Evolutionary conservation across 768 basidiomycete genomes (phyloP).

Genomic region (Collybiopsis luxurians): DNA sequence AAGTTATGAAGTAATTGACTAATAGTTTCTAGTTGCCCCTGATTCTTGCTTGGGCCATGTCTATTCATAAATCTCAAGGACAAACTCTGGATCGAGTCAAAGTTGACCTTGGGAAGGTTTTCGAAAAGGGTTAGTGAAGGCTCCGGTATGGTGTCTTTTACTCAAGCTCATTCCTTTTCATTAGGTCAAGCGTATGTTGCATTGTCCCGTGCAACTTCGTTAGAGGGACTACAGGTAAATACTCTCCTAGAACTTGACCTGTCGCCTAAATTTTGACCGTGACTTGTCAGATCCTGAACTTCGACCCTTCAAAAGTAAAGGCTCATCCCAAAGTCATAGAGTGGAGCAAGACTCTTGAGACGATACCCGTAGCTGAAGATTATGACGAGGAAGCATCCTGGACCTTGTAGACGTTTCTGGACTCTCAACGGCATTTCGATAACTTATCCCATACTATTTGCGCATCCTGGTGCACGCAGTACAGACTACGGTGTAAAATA

Average conservation of each 20-base stretch:
- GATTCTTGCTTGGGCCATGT: slow-evolving; percentile 96
- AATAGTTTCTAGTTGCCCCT: slow-evolving; percentile 72
- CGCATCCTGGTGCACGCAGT: too few species aligned
- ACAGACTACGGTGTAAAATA: too few species aligned
- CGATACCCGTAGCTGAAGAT: neutral
- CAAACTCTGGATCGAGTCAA: slow-evolving; percentile 95
- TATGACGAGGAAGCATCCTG: slow-evolving; percentile 2
- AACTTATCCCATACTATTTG: too few species aligned
- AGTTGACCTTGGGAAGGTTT: slow-evolving; percentile 89
- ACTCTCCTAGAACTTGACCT: slow-evolving; percentile 45
- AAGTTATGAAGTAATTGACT: neutral
- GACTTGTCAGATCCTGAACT: neutral
- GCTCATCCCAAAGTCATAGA: slow-evolving; percentile 12
- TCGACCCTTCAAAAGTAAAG: slow-evolving; percentile 2
- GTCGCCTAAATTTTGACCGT: neutral
- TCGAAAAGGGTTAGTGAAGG: slow-evolving; percentile 71
- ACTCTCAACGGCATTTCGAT: too few species aligned
- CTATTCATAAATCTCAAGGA: slow-evolving; percentile 97
- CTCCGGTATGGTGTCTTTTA: neutral
- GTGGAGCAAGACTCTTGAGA: slow-evolving; percentile 10
- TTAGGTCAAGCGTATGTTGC: slow-evolving; percentile 90
- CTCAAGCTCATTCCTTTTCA: neutral
- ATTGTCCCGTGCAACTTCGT: slow-evolving; percentile 81
- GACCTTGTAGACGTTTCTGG: neutral
- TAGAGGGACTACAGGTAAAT: slow-evolving; percentile 83